Evolutionary conservation across 108 stramenopile genomes (phyloP), one percentile per base, ranked within the genome.

Genomic region (Schizochytrium sp.): DNA sequence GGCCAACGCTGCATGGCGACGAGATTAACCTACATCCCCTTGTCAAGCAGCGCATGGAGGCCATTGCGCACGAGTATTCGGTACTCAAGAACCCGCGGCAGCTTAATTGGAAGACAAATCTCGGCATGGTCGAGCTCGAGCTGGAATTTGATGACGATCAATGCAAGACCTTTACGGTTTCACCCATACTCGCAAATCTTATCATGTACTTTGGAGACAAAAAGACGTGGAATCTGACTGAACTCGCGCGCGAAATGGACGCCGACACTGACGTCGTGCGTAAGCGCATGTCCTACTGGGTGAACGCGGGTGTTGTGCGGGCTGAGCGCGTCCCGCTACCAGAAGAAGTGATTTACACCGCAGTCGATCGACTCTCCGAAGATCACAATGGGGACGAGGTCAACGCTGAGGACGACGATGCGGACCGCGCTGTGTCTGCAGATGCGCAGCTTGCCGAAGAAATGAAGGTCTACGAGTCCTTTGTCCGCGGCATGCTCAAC

Each of bases 1-100:
- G 98, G 98, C 98, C 98, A 44, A 88, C 96, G n/a, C 90, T 98
- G 51, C 95, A 95, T 58, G 93, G 95, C 16, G 94, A 95, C 44
- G 91, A 92, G 29, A 63, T 98, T 90, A 95, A 94, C 76, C 94
- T 96, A 53, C 98, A 98, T 91, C 96, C 96, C 18, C 76, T 90
- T 10, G 91, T 97, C 28, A 92, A 95, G 72, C 91, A 91, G 16
- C 90, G 91, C 34, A 87, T 98, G 58, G 95, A 95, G 71, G 89
- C 88, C 10, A 63, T 69, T 21, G 88, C 60, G 14, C 28, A 88
- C n/a, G 88, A 60, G 23, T 93, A 92, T 58, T 57, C 90, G n/a
- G 94, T 93, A 58, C 88, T 98, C 44, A 98, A 99, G 91, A 97
- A 97, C 89, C 98, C 98, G 10, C 92, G 98, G 23, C 92, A 95